Evolutionary conservation across 2,329 filamentous ascomycete species (phyloP).

Genomic region (Aureobasidium namibiae): DNA sequence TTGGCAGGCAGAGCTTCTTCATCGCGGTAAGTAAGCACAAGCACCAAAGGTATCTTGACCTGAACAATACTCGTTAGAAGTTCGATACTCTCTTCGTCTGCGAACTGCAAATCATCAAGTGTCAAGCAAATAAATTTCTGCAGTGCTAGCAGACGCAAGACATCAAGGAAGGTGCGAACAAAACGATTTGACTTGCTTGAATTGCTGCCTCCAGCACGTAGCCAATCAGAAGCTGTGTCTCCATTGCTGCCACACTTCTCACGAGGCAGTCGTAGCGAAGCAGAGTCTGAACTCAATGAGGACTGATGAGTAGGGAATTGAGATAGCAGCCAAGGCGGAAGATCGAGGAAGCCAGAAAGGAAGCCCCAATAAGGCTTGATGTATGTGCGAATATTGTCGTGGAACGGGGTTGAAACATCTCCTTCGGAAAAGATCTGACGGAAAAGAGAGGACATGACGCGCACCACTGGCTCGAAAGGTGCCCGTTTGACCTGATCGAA

Average conservation of each 20-base stretch:
- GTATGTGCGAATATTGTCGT: constrained; percentile 48
- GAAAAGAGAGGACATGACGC: constrained; percentile 52
- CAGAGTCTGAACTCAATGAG: background rate
- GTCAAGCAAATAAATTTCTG: constrained; percentile 85
- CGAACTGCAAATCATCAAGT: constrained; percentile 83
- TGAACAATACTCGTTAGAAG: constrained; percentile 73
- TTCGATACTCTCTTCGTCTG: constrained; percentile 79
- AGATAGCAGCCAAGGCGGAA: constrained; percentile 56
- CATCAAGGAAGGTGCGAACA: constrained; percentile 81
- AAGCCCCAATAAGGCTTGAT: constrained; percentile 51
- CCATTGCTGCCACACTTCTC: constrained; percentile 19
- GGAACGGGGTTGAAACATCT: constrained; percentile 53
- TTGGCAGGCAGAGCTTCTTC: constrained; percentile 32
- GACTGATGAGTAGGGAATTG: constrained; percentile 15
- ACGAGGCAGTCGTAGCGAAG: background rate
- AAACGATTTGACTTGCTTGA: constrained; percentile 56
- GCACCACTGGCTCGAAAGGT: constrained; percentile 54
- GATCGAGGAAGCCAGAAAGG: constrained; percentile 49
- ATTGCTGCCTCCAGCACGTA: constrained; percentile 35
- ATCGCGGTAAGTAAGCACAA: constrained; percentile 59
- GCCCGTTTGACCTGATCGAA: constrained; percentile 52
- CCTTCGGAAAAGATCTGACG: constrained; percentile 58
- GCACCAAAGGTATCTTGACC: constrained; percentile 69
- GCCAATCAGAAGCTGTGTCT: constrained; percentile 35
- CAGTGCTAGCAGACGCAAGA: constrained; percentile 69